A percentile compares a stretch with the other conserved stretches of the same genome.
These are phyloP conservation scores for Gracilariopsis chorda DNA, from an alignment of 23 red algal genomes.

Conservation along the genomic window DNA sequence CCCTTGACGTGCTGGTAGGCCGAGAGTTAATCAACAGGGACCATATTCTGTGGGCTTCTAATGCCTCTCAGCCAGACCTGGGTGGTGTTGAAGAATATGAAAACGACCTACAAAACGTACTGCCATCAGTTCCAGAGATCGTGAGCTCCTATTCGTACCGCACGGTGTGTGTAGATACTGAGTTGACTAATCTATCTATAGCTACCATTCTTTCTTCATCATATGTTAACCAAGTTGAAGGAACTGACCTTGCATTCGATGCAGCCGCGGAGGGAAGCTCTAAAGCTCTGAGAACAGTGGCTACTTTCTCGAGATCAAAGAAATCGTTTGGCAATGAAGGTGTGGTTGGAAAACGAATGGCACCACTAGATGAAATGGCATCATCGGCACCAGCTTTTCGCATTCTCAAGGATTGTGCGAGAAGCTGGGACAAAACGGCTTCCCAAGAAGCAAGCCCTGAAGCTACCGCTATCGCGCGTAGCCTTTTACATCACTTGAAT, in stretches of 20 bases:
- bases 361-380: slow-evolving; percentile 69
- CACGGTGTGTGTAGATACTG: slow-evolving; percentile 74
- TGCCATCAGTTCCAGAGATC: slow-evolving; percentile 55
- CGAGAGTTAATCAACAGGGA: slow-evolving; percentile 61
- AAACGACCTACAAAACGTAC: slow-evolving; percentile 55
- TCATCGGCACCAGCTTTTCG: slow-evolving; percentile 66
- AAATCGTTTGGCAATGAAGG: background rate
- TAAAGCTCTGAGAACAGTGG: background rate
- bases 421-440: slow-evolving; percentile 51
- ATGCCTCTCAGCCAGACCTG: slow-evolving; percentile 41
- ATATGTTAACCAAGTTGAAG: slow-evolving; percentile 74
- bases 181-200: slow-evolving; percentile 58
- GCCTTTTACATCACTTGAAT: slow-evolving; percentile 64
- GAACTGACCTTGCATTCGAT: slow-evolving; percentile 68
- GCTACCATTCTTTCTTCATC: slow-evolving; percentile 72
- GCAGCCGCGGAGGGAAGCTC: slow-evolving; percentile 39
- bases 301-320: background rate
- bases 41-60: slow-evolving; percentile 67
- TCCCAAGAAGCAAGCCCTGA: background rate
- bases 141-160: slow-evolving; percentile 57
- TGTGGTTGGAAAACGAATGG: background rate
- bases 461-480: slow-evolving; percentile 23
- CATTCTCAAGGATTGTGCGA: slow-evolving; percentile 54
- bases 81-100: slow-evolving; percentile 62
- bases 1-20: slow-evolving; percentile 58